These are phyloP conservation scores for Euphorbia peplus DNA, from an alignment of 345 rosid genomes.

Conservation along the genomic window DNA sequence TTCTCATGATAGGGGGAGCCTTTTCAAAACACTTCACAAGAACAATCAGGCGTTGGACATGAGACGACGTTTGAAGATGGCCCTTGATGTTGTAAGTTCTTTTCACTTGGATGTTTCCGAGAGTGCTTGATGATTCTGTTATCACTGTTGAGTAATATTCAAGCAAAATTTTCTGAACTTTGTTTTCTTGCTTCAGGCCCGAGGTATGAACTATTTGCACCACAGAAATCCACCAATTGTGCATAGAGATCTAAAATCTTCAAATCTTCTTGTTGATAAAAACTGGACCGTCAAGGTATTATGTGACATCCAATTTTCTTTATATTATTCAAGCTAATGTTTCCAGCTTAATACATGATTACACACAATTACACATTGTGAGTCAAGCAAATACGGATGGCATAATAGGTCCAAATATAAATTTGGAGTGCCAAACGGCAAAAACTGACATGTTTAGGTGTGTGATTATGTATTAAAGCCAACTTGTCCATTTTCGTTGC, in stretches of 20 bases:
- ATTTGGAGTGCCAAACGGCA: too few relatives aligned
- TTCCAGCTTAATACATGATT: too few relatives aligned
- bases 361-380: too few relatives aligned
- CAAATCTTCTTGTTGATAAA: conserved; percentile 82
- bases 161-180: not conserved
- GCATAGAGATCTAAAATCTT: conserved; percentile 85
- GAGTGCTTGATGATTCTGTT: not conserved
- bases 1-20: conserved; percentile 74
- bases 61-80: conserved; percentile 72
- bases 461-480: too few relatives aligned
- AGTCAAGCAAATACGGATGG: too few relatives aligned
- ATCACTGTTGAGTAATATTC: not conserved
- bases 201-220: conserved; percentile 94
- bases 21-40: conserved; percentile 79
- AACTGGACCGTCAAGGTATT: conserved; percentile 91
- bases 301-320: not conserved
- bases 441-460: too few relatives aligned
- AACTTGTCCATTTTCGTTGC: not conserved
- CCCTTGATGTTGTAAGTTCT: conserved; percentile 74
- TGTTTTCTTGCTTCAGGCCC: conserved; percentile 49
- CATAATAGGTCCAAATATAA: too few relatives aligned
- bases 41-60: conserved; percentile 63
- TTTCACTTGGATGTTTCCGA: not conserved
- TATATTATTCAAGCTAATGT: not conserved
- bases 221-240: conserved; percentile 83